Evolutionary conservation across 768 basidiomycete species (phyloP), one percentile per base, ranked within the genome.

Genomic region (Mycena rosella): DNA sequence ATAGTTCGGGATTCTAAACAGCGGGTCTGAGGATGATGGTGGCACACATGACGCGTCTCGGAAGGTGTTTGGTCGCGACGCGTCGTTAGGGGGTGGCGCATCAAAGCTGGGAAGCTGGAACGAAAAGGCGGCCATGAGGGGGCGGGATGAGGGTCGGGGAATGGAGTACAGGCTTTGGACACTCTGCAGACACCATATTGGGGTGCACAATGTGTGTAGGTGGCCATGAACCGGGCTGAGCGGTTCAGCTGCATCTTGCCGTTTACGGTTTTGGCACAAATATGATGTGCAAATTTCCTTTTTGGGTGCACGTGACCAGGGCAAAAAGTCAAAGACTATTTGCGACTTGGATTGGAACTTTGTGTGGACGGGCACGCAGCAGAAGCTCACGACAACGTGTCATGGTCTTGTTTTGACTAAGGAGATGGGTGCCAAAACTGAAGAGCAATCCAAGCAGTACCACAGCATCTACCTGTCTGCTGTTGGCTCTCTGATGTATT

Each of bases 321-420:
- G 48, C 48, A 26, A 49, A 49, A 49, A 26, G 22, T 49, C 48
- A 49, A 49, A 49, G 24, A 29, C 48, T 49, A n/a, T n/a, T n/a
- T n/a, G n/a, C n/a, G n/a, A n/a, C n/a, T n/a, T n/a, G n/a, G n/a
- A n/a, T n/a, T n/a, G n/a, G n/a, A n/a, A n/a, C n/a, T n/a, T n/a
- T n/a, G n/a, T n/a, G n/a, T n/a, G n/a, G n/a, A n/a, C n/a, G n/a
- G n/a, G n/a, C n/a, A n/a, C n/a, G n/a, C n/a, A n/a, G n/a, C n/a
- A n/a, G n/a, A n/a, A n/a, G n/a, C n/a, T n/a, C n/a, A n/a, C n/a
- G n/a, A n/a, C n/a, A n/a, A n/a, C n/a, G n/a, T n/a, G n/a, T 34
- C 32, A 6, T 34, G 32, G 32, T 34, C 32, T 34, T 6, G 32
- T 34, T 34, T 34, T 34, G 32, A 34, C 32, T 6, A 34, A 34